Evolutionary conservation across 2,329 filamentous ascomycete genomes (phyloP).

Genomic region (Aspergillus neotritici): DNA sequence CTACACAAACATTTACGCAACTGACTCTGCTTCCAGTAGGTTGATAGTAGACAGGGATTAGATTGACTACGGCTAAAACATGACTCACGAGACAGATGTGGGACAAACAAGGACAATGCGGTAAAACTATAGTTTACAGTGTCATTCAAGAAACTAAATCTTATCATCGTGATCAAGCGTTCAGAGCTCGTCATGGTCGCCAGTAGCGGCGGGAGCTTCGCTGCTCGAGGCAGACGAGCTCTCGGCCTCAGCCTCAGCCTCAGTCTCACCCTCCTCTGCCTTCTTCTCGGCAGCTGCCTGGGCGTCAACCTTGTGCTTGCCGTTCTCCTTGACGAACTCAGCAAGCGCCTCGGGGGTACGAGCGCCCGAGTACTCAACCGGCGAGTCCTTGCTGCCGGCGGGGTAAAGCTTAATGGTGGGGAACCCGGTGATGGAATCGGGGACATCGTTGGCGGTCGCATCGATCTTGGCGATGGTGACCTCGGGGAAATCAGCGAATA

Average conservation of each 20-base stretch:
- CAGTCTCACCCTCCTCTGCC: slow-evolving; percentile 46
- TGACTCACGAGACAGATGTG: slow-evolving; percentile 4
- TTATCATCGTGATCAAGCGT: slow-evolving; percentile 4
- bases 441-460: slow-evolving; percentile 91
- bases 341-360: slow-evolving; percentile 89
- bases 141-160: neutral
- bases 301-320: slow-evolving; percentile 75
- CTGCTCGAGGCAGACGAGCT: slow-evolving; percentile 16
- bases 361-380: slow-evolving; percentile 79
- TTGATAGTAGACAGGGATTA: too few species aligned
- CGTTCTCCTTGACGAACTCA: slow-evolving; percentile 90
- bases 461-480: slow-evolving; percentile 83
- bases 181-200: slow-evolving; percentile 39
- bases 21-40: too few species aligned
- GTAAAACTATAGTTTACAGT: neutral
- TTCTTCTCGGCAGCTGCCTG: slow-evolving; percentile 51
- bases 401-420: slow-evolving; percentile 98
- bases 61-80: slow-evolving; percentile 3
- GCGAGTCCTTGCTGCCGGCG: slow-evolving; percentile 77
- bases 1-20: too few species aligned
- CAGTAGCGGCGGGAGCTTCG: slow-evolving; percentile 17
- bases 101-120: neutral
- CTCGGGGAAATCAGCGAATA: slow-evolving; percentile 51
- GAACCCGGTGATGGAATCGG: slow-evolving; percentile 95
- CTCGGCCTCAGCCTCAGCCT: slow-evolving; percentile 23